These are phyloP conservation scores for Solanum stenotomum DNA, from an alignment of 257 asterid species.

Conservation along the genomic window DNA sequence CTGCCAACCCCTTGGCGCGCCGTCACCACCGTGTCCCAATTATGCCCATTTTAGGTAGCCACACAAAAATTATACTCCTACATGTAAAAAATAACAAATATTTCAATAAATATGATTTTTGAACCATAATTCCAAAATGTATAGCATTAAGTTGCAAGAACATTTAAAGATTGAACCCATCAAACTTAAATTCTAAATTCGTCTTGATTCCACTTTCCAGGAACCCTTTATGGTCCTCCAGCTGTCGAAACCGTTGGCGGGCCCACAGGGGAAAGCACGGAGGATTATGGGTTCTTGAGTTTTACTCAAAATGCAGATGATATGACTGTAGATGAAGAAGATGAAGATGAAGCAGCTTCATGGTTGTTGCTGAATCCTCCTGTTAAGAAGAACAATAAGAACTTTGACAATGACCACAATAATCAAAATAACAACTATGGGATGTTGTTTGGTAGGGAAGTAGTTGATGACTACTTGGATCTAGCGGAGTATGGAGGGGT, in stretches of 20 bases:
- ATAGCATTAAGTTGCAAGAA: background rate
- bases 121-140: background rate
- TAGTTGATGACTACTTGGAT: slow-evolving; percentile 48
- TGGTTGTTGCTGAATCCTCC: slow-evolving; percentile 55
- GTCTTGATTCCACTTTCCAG: background rate
- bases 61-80: background rate
- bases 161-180: background rate
- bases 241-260: background rate
- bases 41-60: slow-evolving; percentile 18
- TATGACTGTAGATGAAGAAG: slow-evolving; percentile 22
- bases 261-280: background rate
- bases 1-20: slow-evolving; percentile 68
- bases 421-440: slow-evolving; percentile 4
- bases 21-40: slow-evolving; percentile 82
- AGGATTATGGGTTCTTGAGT: slow-evolving; percentile 18
- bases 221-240: slow-evolving; percentile 16
- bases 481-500: slow-evolving; percentile 33
- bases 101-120: background rate
- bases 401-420: background rate
- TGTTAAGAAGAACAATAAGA: slow-evolving; percentile 15
- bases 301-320: slow-evolving; percentile 14
- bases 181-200: background rate
- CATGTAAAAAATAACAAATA: background rate
- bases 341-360: slow-evolving; percentile 63
- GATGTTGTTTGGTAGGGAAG: slow-evolving; percentile 26